These are phyloP conservation scores for Cladophialophora chaetospira DNA, from an alignment of 2,329 filamentous ascomycete species.

Conservation along the genomic window DNA sequence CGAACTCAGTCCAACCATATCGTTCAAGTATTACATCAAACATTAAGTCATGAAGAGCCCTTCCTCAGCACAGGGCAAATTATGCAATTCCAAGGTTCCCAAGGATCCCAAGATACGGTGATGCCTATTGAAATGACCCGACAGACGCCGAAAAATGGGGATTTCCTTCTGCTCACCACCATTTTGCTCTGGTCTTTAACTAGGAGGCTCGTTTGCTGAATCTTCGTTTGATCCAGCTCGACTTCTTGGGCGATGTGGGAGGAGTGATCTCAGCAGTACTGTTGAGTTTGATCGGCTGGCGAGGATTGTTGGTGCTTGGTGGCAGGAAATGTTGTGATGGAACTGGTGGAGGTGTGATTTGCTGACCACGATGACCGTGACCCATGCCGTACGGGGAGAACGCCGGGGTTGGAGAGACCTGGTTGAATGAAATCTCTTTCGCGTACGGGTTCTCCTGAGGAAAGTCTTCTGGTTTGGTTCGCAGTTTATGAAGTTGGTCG, in stretches of 20 bases:
- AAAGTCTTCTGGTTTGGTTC: slow-evolving; percentile 52
- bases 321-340: slow-evolving; percentile 9
- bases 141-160: slow-evolving; percentile 17
- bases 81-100: slow-evolving; percentile 14
- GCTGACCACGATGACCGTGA: slow-evolving; percentile 33
- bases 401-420: slow-evolving; percentile 15
- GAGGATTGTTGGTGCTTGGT: slow-evolving; percentile 21
- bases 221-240: slow-evolving; percentile 83
- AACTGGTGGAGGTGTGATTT: slow-evolving; percentile 29
- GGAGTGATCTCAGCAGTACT: slow-evolving; percentile 2
- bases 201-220: slow-evolving; percentile 65
- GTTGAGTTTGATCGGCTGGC: slow-evolving; percentile 34
- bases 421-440: slow-evolving; percentile 38
- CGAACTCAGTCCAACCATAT: slow-evolving; percentile 3
- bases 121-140: slow-evolving; percentile 1
- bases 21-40: slow-evolving; percentile 29
- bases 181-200: slow-evolving; percentile 3
- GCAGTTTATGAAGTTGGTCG: slow-evolving; percentile 64
- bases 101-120: slow-evolving; percentile 7
- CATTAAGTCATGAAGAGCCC: slow-evolving; percentile 26
- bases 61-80: not conserved
- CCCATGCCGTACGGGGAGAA: slow-evolving; percentile 21
- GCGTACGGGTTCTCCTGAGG: slow-evolving; percentile 40
- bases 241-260: slow-evolving; percentile 62
- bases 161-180: not conserved